Base-by-base conservation (phyloP, 1,284 basidiomycete species). In the Pholiota adiposa region DNA sequence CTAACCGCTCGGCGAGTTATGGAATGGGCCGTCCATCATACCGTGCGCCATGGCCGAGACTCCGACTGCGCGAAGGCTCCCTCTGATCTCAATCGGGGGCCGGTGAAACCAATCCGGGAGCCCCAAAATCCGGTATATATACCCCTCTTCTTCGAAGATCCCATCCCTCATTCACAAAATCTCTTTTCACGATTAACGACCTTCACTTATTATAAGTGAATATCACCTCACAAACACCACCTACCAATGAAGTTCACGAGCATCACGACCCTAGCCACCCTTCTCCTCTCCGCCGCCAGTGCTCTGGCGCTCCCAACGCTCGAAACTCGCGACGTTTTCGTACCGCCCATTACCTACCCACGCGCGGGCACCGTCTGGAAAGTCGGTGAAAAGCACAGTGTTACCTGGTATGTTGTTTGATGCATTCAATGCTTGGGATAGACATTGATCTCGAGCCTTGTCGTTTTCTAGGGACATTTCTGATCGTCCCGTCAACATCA, bases 401-500 rank as follows among this genome's bases (percentile, higher is more conserved):
- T 81, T 40, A 72, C 65, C n/a, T 81, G 77, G 79, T 77, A 66
- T 41, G 73, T 67, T 18, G n/a, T 29, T 41, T 16, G 18, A n/a
- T n/a, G n/a, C n/a, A n/a, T n/a, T n/a, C 38, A 23, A 41, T 12
- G 7, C 18, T 14, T 38, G 43, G 21, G 1, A 5, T n/a, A 21
- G 36, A 7, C 36, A 56, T 14, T 12, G 23, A 38, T 25, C 23
- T 14, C 27, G 4, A 29, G n/a, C n/a, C 46, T 38, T 16, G 6
- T n/a, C 12, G 36, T 38, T 38, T 12, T 16, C 5, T 23, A 81
- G 79, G 79, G 71, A 80, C 60, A 64, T 61, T 23, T 60, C 65
- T 9, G 53, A 62, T 34, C 46, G 33, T 19, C 67, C 65, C 2
- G 66, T 63, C 34, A 51, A 71, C n/a, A 76, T 80, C 60, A 80